Percentiles rank a stretch among this genome's conserved stretches.
Evolutionary conservation across 2,329 filamentous ascomycete species (phyloP).

Genomic region (Cladophialophora exuberans): DNA sequence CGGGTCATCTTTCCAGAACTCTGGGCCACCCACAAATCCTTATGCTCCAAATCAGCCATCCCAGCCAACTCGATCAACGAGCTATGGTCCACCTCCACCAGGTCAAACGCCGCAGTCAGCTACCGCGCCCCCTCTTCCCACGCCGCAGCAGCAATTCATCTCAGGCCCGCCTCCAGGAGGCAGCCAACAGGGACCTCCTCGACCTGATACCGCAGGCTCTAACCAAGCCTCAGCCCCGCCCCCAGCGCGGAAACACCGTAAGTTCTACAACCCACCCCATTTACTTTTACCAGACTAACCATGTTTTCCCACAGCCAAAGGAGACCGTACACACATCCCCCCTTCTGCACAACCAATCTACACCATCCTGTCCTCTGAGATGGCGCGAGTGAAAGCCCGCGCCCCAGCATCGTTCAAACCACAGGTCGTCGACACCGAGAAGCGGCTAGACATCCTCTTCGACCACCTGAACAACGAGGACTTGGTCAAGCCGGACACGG

Average conservation of each 20-base stretch:
- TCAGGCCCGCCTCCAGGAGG: conserved; percentile 53
- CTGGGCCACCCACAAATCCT: conserved; percentile 53
- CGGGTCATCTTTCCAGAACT: conserved; percentile 38
- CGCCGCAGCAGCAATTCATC: conserved; percentile 49
- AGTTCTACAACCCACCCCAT: no score
- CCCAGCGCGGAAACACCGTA: conserved; percentile 67
- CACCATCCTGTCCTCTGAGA: conserved; percentile 78
- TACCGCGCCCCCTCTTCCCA: conserved; percentile 43
- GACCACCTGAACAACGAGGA: conserved; percentile 97
- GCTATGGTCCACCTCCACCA: conserved; percentile 51
- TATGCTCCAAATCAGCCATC: conserved; percentile 61
- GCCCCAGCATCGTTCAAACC: conserved; percentile 84
- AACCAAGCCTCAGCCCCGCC: conserved; percentile 53
- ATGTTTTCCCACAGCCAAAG: conserved; percentile 55
- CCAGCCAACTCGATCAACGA: conserved; percentile 43
- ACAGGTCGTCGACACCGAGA: conserved; percentile 92
- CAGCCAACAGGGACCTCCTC: conserved; percentile 52
- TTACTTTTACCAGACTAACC: conserved; percentile 22
- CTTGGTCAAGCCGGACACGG: conserved; percentile 74
- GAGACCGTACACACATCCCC: conserved; percentile 89
- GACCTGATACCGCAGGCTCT: conserved; percentile 54
- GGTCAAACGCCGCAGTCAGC: conserved; percentile 46
- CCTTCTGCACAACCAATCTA: conserved; percentile 74
- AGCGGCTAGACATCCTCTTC: conserved; percentile 89
- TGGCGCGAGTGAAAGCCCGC: conserved; percentile 83